Evolutionary conservation across 2,329 filamentous ascomycete species (phyloP).

Genomic region (Xylariales sp.): DNA sequence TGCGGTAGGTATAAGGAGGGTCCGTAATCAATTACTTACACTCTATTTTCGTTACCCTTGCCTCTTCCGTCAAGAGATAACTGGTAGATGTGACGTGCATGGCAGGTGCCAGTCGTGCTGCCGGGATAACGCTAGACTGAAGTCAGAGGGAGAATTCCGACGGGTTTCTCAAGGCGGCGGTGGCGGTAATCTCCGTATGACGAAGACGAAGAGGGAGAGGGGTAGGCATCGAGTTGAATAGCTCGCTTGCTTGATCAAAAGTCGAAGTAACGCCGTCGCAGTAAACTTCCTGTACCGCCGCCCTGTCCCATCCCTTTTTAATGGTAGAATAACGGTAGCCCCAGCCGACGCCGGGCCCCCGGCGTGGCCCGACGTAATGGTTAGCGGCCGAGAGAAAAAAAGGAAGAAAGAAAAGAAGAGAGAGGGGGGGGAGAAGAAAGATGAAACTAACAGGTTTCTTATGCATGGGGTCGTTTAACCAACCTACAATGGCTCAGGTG

Average conservation of each 20-base stretch:
- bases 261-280: too few relatives aligned
- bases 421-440: too few relatives aligned
- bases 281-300: neutral
- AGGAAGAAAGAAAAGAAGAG: too few relatives aligned
- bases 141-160: neutral
- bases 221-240: neutral
- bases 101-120: neutral
- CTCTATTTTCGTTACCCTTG: neutral
- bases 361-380: neutral
- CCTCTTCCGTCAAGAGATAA: neutral
- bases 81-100: conserved; percentile 16
- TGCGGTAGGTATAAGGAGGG: neutral
- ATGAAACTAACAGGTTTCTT: conserved; percentile 4
- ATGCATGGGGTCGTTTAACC: neutral
- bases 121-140: neutral
- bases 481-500: neutral
- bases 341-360: neutral
- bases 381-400: conserved; percentile 1
- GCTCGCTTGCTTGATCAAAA: neutral
- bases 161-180: neutral
- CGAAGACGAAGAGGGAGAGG: too few relatives aligned
- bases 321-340: neutral
- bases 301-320: too few relatives aligned
- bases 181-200: neutral
- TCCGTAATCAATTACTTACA: neutral